Evolutionary conservation across 1,139 yeast genomes (phyloP).

Genomic region (Sugiyamaella grinbergsii): DNA sequence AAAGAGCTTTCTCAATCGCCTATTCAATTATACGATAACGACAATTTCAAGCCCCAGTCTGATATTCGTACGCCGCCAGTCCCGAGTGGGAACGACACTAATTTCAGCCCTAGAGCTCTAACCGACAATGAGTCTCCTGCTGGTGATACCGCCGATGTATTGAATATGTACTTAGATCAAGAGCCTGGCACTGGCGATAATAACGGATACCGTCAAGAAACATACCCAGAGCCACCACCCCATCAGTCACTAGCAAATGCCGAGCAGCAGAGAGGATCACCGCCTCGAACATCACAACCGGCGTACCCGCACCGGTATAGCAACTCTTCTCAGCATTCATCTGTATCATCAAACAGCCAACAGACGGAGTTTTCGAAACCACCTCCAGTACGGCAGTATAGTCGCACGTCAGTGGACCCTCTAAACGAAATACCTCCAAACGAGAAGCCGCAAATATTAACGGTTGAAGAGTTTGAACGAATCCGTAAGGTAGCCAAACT

Average conservation of each 20-base stretch:
- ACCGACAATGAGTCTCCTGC: conserved; percentile 11
- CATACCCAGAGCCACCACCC: conserved; percentile 3
- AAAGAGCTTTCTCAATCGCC: conserved; percentile 23
- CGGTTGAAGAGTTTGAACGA: conserved; percentile 39
- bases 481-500: conserved; percentile 37
- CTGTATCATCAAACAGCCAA: conserved; percentile 5
- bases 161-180: conserved; percentile 14
- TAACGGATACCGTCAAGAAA: too few species aligned
- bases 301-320: conserved; percentile 14
- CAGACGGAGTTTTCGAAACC: conserved; percentile 24
- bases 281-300: not conserved
- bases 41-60: not conserved
- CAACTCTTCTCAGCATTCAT: conserved; percentile 19
- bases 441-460: conserved; percentile 29
- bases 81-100: conserved; percentile 8
- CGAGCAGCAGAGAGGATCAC: too few species aligned
- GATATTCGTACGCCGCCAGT: conserved; percentile 5
- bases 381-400: conserved; percentile 36
- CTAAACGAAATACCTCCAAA: conserved; percentile 22
- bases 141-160: conserved; percentile 10
- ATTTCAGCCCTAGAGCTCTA: conserved; percentile 11
- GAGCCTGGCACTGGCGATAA: too few species aligned
- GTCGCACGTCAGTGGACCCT: conserved; percentile 20
- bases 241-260: conserved; percentile 16
- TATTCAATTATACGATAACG: conserved; percentile 17